These are phyloP conservation scores for Irpex sp. DNA, from an alignment of 1,284 basidiomycete species.

Conservation along the genomic window DNA sequence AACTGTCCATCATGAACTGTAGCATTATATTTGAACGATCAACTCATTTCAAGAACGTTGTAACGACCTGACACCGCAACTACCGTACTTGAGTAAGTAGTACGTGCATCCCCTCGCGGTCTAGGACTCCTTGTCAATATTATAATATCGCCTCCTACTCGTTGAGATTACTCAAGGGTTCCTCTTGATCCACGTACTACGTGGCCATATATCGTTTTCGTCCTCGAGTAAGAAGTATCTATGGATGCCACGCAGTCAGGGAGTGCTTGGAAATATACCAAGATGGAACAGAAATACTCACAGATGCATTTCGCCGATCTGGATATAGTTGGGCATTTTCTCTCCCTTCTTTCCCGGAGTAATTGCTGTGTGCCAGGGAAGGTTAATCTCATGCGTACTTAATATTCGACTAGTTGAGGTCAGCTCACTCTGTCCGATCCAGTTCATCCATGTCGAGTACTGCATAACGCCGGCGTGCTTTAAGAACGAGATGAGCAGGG, in stretches of 20 bases:
- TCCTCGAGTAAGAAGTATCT: not conserved
- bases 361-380: not conserved
- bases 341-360: not conserved
- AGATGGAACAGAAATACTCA: not conserved
- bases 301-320: conserved; percentile 1
- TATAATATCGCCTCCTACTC: not conserved
- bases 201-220: not conserved
- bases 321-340: not conserved
- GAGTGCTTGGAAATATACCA: not conserved
- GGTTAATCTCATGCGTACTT: not conserved
- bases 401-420: not conserved
- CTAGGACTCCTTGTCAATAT: not conserved
- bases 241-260: not conserved
- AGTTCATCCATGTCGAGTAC: not conserved
- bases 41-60: no score
- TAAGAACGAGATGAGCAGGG: not conserved
- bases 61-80: no score
- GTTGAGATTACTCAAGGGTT: not conserved
- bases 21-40: no score
- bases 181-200: not conserved
- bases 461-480: not conserved
- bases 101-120: not conserved
- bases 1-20: no score
- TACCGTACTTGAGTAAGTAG: no score
- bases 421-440: not conserved